Conservation (phyloP, 2,329 filamentous ascomycete genomes). For the Emergomyces pasteurianus region DNA sequence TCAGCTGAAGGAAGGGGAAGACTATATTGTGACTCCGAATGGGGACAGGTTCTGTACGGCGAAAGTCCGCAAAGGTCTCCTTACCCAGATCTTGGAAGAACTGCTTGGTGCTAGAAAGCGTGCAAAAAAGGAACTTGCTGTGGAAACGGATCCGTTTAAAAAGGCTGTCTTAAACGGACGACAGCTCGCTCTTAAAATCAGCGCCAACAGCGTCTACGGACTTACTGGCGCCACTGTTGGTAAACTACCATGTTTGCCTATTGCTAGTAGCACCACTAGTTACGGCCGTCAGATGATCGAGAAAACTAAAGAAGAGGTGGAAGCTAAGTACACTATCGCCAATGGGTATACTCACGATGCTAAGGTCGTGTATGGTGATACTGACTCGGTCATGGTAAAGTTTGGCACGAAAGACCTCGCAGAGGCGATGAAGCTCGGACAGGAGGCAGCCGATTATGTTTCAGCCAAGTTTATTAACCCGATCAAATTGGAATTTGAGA, state of each 20-base stretch:
- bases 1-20: constrained; percentile 69
- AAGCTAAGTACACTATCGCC: constrained; percentile 74
- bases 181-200: constrained; percentile 90
- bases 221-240: constrained; percentile 91
- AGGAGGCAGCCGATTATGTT: constrained; percentile 80
- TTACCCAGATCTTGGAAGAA: constrained; percentile 94
- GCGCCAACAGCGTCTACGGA: constrained; percentile 96
- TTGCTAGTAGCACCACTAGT: constrained; percentile 92
- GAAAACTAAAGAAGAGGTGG: constrained; percentile 92
- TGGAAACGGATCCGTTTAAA: constrained; percentile 91
- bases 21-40: constrained; percentile 94
- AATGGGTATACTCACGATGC: constrained; percentile 94
- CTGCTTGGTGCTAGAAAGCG: constrained; percentile 82
- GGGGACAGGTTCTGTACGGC: constrained; percentile 83
- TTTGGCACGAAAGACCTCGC: constrained; percentile 81
- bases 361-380: constrained; percentile 96
- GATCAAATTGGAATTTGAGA: constrained; percentile 98
- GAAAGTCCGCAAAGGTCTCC: constrained; percentile 78
- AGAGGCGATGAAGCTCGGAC: constrained; percentile 87
- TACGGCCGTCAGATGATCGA: constrained; percentile 99
- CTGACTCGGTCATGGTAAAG: constrained; percentile 99
- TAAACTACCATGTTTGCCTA: constrained; percentile 86
- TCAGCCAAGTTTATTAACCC: constrained; percentile 89
- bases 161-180: constrained; percentile 96
- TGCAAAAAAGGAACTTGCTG: constrained; percentile 78